Evolutionary conservation across 768 basidiomycete species (phyloP).

Genomic region (Astraeus odoratus): DNA sequence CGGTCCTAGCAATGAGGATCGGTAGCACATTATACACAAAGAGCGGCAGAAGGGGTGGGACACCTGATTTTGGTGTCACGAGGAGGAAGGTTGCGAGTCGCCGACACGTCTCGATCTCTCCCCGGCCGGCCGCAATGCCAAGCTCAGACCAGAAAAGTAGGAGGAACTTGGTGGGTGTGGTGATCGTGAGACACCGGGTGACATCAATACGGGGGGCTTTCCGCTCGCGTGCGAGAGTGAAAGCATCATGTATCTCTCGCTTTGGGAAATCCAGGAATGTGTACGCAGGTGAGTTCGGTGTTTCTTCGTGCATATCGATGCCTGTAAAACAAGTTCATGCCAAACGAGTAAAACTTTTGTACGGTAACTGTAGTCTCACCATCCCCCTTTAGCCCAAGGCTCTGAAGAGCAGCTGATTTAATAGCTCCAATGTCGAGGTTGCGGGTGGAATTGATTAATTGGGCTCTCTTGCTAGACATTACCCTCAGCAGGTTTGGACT

Average conservation of each 20-base stretch:
- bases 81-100: slow-evolving; percentile 65
- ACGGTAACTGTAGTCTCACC: slow-evolving; percentile 25
- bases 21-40: slow-evolving; percentile 69
- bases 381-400: slow-evolving; percentile 30
- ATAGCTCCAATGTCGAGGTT: slow-evolving; percentile 34
- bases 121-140: slow-evolving; percentile 42
- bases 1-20: slow-evolving; percentile 45
- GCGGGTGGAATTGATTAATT: slow-evolving; percentile 23
- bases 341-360: neutral
- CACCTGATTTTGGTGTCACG: slow-evolving; percentile 48
- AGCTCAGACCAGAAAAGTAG: slow-evolving; percentile 65
- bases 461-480: slow-evolving; percentile 34
- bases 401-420: slow-evolving; percentile 32
- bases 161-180: slow-evolving; percentile 56
- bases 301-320: slow-evolving; percentile 10
- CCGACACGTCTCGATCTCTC: slow-evolving; percentile 56
- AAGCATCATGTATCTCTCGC: slow-evolving; percentile 49
- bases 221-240: slow-evolving; percentile 51
- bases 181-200: slow-evolving; percentile 53
- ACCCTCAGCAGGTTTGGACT: slow-evolving; percentile 46
- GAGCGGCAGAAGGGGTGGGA: slow-evolving; percentile 64
- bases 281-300: slow-evolving; percentile 21
- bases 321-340: slow-evolving; percentile 9
- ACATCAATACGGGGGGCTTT: slow-evolving; percentile 63
- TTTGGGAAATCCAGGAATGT: slow-evolving; percentile 49